Evolutionary conservation across 345 rosid genomes (phyloP).

Genomic region (Arabidopsis thaliana): DNA sequence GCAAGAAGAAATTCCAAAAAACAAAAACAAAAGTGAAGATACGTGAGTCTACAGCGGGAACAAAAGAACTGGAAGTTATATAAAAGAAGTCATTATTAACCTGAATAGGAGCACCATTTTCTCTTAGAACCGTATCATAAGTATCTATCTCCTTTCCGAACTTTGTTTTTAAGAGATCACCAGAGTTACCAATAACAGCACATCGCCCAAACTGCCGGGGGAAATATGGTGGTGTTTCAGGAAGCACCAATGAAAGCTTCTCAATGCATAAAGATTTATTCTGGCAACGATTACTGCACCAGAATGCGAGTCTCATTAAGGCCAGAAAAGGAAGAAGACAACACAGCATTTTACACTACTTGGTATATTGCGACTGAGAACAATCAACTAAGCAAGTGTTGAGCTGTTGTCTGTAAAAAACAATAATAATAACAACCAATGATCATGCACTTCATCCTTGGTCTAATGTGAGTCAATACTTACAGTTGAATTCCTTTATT

Average conservation of each 20-base stretch:
- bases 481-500: slow-evolving; percentile 90
- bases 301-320: slow-evolving; percentile 22
- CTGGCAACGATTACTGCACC: slow-evolving; percentile 77
- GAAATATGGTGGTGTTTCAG: slow-evolving; percentile 79
- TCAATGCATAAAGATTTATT: slow-evolving; percentile 78
- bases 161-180: slow-evolving; percentile 88
- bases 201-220: slow-evolving; percentile 85
- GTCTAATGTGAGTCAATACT: slow-evolving; percentile 40
- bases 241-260: slow-evolving; percentile 87
- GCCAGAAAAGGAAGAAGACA: slow-evolving; percentile 10
- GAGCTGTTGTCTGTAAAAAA: slow-evolving; percentile 4
- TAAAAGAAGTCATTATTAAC: slow-evolving; percentile 44
- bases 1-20: slow-evolving; percentile 35
- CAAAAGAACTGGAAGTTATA: slow-evolving; percentile 5
- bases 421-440: not conserved
- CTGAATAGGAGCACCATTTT: slow-evolving; percentile 94
- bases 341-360: slow-evolving; percentile 6
- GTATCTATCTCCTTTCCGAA: slow-evolving; percentile 91
- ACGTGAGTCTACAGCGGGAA: slow-evolving; percentile 12
- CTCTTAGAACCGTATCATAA: slow-evolving; percentile 84
- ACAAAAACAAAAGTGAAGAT: not conserved
- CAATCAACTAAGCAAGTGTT: not conserved
- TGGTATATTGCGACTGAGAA: not conserved
- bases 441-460: not conserved
- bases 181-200: slow-evolving; percentile 97